Conservation (phyloP, 208 protist genomes). For the Leishmania mexicana region DNA sequence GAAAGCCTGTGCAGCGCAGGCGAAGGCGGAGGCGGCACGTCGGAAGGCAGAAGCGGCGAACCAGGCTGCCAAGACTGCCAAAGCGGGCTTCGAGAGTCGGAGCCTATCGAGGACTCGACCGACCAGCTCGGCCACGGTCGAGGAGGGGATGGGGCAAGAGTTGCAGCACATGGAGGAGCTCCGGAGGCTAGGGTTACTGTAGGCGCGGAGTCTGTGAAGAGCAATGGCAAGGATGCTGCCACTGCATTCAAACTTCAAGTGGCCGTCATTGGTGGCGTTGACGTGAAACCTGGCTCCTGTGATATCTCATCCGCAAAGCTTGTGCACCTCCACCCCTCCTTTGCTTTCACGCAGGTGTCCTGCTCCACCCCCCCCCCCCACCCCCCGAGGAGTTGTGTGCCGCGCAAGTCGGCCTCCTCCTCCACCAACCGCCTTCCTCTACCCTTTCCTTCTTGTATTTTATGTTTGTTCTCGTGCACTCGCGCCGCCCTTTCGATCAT, state of each 20-base stretch:
- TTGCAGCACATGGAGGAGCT: neutral
- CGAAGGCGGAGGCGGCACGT: neutral
- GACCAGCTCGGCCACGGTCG: neutral
- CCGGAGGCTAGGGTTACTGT: neutral
- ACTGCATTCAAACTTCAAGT: neutral
- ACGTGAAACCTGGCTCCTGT: neutral
- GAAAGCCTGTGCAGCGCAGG: neutral
- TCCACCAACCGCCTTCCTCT: neutral
- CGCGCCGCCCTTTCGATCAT: neutral
- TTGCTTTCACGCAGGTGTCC: neutral
- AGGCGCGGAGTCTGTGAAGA: neutral
- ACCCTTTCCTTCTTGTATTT: neutral
- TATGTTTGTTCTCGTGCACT: neutral
- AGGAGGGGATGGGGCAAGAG: neutral
- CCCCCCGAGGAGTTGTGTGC: neutral
- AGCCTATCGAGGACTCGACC: neutral
- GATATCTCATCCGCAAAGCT: neutral
- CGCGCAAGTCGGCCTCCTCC: neutral
- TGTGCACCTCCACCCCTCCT: neutral
- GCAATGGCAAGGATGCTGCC: neutral
- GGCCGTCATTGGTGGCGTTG: neutral
- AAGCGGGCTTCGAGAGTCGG: neutral
- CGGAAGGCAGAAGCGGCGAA: neutral
- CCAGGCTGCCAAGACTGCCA: neutral
- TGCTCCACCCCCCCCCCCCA: too few species aligned